Conservation (phyloP, 1,284 basidiomycete species). For the Thecaphora thlaspeos region DNA sequence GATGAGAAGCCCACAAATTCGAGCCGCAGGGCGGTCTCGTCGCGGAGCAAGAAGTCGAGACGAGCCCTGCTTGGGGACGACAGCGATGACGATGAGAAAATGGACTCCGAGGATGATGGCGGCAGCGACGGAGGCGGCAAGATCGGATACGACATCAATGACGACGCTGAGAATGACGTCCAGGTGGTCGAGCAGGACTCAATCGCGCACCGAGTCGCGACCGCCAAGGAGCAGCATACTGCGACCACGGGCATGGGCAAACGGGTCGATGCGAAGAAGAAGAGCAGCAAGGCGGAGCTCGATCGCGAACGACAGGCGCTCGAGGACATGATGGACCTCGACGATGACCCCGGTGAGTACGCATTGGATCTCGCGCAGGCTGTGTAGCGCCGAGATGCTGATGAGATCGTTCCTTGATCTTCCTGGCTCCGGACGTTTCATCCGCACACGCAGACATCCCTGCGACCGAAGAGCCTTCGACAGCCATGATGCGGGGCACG, state of each 20-base stretch:
- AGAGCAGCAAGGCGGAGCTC: conserved; percentile 2
- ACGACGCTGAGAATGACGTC: conserved; percentile 12
- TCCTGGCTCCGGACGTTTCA: no score
- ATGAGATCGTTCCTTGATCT: no score
- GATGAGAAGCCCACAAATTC: neutral
- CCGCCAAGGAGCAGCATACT: conserved; percentile 7
- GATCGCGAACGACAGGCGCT: conserved; percentile 12
- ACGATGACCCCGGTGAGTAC: conserved; percentile 10
- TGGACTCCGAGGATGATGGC: conserved; percentile 6
- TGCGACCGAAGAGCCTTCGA: neutral
- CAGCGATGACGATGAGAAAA: conserved; percentile 32
- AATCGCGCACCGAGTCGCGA: neutral
- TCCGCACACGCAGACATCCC: neutral
- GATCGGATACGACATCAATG: conserved; percentile 5
- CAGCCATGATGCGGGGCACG: conserved; percentile 35
- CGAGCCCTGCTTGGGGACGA: conserved; percentile 27
- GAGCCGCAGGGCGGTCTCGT: neutral
- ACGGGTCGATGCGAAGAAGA: conserved; percentile 20
- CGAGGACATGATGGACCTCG: conserved; percentile 36
- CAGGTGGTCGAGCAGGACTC: conserved; percentile 8
- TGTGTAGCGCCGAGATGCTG: no score
- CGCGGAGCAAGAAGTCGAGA: conserved; percentile 1
- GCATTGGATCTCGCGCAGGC: no score
- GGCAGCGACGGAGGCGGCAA: conserved; percentile 37
- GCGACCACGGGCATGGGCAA: conserved; percentile 21